phyloP scores from a whole-genome alignment of 2,329 filamentous ascomycete genomes.

The Tolypocladium ovalisporum region DNA sequence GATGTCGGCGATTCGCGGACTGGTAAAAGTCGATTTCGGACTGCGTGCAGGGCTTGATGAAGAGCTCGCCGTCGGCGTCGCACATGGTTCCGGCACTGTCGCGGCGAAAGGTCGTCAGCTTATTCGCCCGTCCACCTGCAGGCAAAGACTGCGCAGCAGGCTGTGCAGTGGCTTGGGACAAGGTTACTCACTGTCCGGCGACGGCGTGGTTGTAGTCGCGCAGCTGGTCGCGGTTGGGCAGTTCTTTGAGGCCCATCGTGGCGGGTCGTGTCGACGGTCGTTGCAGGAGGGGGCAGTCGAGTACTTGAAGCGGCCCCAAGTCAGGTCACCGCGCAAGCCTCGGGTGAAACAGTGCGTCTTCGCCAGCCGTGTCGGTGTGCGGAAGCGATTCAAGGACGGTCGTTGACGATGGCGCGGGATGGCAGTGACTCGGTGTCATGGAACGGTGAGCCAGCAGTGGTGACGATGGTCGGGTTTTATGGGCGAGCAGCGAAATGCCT shows the following conservation, averaged over 20 bases:
- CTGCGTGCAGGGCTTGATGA: conserved; percentile 88
- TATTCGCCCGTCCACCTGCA: not conserved
- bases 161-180: not conserved
- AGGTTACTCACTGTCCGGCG: conserved; percentile 65
- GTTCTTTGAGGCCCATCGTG: conserved; percentile 19
- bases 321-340: not conserved
- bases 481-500: not conserved
- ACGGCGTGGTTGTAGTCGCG: conserved; percentile 65
- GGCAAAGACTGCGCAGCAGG: not conserved
- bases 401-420: not conserved
- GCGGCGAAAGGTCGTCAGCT: not conserved
- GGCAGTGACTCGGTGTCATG: not conserved
- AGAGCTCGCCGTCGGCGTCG: conserved; percentile 69
- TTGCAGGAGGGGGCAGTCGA: not conserved
- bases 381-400: not conserved
- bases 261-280: not conserved
- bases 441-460: not conserved
- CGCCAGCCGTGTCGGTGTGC: not conserved
- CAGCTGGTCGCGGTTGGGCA: conserved; percentile 50
- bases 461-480: not conserved
- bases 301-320: not conserved
- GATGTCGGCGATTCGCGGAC: conserved; percentile 51
- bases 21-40: conserved; percentile 88
- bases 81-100: conserved; percentile 79
- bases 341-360: not conserved